phyloP scores from a whole-genome alignment of 2,329 filamentous ascomycete species.

The Colletotrichum shisoi region DNA sequence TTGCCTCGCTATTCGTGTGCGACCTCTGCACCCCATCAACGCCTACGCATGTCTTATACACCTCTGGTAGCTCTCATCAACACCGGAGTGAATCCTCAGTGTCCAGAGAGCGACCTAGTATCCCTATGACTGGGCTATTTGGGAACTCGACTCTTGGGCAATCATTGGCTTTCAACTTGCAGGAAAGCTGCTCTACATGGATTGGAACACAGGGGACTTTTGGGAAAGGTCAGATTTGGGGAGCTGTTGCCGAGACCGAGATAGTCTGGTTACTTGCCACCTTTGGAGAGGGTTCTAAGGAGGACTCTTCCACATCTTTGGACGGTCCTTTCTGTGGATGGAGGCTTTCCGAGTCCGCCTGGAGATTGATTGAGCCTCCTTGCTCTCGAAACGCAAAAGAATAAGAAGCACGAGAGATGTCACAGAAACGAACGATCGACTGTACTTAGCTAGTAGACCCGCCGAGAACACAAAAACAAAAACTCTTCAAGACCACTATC shows the following conservation, averaged over 20 bases:
- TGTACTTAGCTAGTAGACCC: conserved; percentile 2
- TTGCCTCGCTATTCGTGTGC: neutral
- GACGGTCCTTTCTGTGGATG: neutral
- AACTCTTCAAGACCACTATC: no score
- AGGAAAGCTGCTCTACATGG: neutral
- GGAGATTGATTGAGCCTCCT: neutral
- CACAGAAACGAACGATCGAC: neutral
- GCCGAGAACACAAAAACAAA: neutral
- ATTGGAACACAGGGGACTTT: neutral
- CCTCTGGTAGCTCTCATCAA: neutral
- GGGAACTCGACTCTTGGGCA: neutral
- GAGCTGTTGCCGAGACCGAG: neutral
- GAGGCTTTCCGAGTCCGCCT: neutral
- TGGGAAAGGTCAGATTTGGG: neutral
- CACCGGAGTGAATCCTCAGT: no score
- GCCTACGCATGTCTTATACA: neutral
- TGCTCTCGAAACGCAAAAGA: neutral
- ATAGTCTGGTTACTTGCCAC: neutral
- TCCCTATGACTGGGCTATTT: neutral
- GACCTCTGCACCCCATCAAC: neutral
- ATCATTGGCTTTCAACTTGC: neutral
- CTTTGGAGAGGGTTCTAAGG: neutral
- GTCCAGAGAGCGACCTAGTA: neutral
- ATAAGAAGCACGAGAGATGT: neutral
- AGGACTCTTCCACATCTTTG: neutral